phyloP scores from a whole-genome alignment of 148 eudicot genomes.

The Fagopyrum homotropicum region DNA sequence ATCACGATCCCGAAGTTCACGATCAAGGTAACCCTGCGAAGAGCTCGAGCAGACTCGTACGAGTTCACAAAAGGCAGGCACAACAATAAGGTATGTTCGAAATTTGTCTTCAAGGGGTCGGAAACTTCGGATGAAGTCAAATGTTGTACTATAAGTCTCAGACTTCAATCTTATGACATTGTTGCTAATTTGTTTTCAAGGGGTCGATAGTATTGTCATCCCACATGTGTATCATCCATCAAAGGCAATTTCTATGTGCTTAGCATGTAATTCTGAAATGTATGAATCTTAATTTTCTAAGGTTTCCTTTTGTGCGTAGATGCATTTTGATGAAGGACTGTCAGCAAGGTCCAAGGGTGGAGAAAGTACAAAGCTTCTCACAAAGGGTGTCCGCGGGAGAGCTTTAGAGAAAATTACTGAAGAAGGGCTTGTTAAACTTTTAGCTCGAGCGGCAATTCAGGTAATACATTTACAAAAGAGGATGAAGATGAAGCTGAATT shows the following conservation, averaged over 20 bases:
- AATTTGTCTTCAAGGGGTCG: too few species aligned
- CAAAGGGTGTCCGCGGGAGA: constrained; percentile 77
- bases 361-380: constrained; percentile 63
- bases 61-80: too few species aligned
- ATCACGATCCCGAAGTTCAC: too few species aligned
- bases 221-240: neutral
- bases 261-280: neutral
- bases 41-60: too few species aligned
- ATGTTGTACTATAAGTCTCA: too few species aligned
- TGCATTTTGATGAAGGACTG: constrained; percentile 94
- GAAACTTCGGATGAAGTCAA: too few species aligned
- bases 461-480: constrained; percentile 23
- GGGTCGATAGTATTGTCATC: neutral
- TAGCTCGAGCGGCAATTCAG: constrained; percentile 92
- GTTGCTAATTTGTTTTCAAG: neutral
- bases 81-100: too few species aligned
- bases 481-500: neutral
- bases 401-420: constrained; percentile 88
- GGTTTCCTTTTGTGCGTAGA: constrained; percentile 33
- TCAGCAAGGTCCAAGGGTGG: constrained; percentile 66
- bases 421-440: constrained; percentile 92
- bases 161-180: neutral
- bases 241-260: neutral
- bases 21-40: too few species aligned
- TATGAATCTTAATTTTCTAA: neutral